Base-by-base conservation (phyloP, 805 yeast species). In the Starmera quercuum region DNA sequence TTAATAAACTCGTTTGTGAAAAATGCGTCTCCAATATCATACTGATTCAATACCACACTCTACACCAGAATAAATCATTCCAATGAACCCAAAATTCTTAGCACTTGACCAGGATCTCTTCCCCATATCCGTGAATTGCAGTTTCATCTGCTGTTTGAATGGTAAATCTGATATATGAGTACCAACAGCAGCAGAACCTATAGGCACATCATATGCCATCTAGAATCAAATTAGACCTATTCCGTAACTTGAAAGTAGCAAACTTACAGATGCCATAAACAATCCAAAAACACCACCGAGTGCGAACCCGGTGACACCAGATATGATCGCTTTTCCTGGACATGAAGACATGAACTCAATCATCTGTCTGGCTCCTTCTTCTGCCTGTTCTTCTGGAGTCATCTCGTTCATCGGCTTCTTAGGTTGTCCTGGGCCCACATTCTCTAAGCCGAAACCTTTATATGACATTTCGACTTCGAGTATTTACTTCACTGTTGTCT, bases 251-350 rank as follows among this genome's bases (percentile, higher is more conserved):
- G n/a, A n/a, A n/a, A n/a, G n/a, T n/a, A n/a, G n/a, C n/a, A n/a
- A n/a, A n/a, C n/a, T n/a, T n/a, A n/a, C n/a, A 9, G 29, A 26
- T 3, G 92, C 90, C 97, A 90, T 92, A 64, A 90, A 87, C 31
- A 92, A 63, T 41, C 97, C 97, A 58, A 90, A 87, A 38, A 88
- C 83, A 40, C 97, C 97, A 61, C 97, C 97, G 24, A 90, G 74
- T 25, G 80, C 88, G 59, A 85, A 90, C 16, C 97, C 97, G 11
- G 95, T 78, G 15, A 80, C 96, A 40, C 96, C 97, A 20, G 95
- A 82, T 68, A 88, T 78, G 17, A 71, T 79, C 0, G 95, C 75
- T 55, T 92, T 90, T 14, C 97, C 97, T 0, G 97, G 96, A 63
- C 98, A 90, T 6, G 95, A 83, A 43, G 81, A 73, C 87, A 88